Percentiles rank a stretch among this genome's conserved stretches.
These are phyloP conservation scores for Helicostylum pulchrum DNA, from an alignment of 192 early-diverging fungal genomes.

Conservation along the genomic window DNA sequence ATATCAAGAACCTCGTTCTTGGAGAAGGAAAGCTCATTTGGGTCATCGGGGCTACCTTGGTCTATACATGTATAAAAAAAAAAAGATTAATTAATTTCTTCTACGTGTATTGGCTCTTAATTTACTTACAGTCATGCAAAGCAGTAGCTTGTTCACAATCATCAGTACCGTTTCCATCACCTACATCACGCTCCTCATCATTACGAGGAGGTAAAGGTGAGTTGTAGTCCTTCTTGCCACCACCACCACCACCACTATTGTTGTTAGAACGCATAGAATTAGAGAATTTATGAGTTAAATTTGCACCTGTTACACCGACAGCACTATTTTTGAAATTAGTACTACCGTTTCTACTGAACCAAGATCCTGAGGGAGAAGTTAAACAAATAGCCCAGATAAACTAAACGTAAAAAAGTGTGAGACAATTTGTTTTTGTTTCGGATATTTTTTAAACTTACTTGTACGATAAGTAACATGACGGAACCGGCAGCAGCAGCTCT, in stretches of 20 bases:
- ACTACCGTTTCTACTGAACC: slow-evolving; percentile 4
- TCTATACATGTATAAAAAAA: slow-evolving; percentile 39
- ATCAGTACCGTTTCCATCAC: neutral
- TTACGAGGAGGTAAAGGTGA: slow-evolving; percentile 4
- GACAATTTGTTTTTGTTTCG: neutral
- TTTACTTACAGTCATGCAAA: slow-evolving; percentile 6
- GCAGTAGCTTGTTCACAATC: neutral
- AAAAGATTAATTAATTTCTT: neutral
- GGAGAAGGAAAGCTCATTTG: slow-evolving; percentile 83
- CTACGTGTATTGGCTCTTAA: neutral
- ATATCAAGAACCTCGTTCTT: slow-evolving; percentile 88
- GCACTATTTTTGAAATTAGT: neutral
- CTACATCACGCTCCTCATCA: neutral
- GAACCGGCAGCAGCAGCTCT: slow-evolving; percentile 28
- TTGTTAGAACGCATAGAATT: neutral
- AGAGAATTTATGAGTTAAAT: neutral
- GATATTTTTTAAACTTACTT: slow-evolving; percentile 18
- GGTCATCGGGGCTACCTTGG: slow-evolving; percentile 83
- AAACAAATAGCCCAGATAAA: slow-evolving; percentile 68
- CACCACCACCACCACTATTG: neutral
- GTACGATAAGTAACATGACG: slow-evolving; percentile 30
- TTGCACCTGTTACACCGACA: neutral
- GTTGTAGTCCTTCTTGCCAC: neutral
- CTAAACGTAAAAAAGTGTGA: slow-evolving; percentile 14
- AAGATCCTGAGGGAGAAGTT: slow-evolving; percentile 59